Base-by-base conservation (phyloP, 2,329 filamentous ascomycete species). In the Fusarium anguioides region DNA sequence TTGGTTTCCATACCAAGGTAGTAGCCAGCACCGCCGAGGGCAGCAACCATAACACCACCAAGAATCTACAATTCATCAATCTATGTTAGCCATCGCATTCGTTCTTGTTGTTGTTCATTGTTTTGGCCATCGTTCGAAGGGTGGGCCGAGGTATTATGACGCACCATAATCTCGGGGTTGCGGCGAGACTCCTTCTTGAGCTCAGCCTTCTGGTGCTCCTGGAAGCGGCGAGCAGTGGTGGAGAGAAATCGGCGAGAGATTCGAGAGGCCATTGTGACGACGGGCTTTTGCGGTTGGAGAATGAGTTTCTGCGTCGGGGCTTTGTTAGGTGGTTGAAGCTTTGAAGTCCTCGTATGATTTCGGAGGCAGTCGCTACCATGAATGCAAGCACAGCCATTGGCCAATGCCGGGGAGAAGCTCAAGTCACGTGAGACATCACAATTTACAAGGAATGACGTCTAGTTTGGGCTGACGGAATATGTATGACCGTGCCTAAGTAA, bases 11-110 rank as follows among this genome's bases (percentile, higher is more conserved):
- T 86, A 92, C 91, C 91, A 75, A 96, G 92, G 83, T 94, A 93
- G 89, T 90, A 97, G 78, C 95, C 95, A 72, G 93, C 95, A 74
- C 96, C 89, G 76, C 90, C 89, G 77, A 97, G 91, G 75, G 93
- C 91, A 79, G 90, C 90, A 75, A 91, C 89, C 93, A 98, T 97
- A 79, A 98, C 90, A 77, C 89, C 92, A 69, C 94, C 87, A 71
- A 99, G 91, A 76, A 98, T 89, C 96, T 98, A 75, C 67, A 72
- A 41, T 49, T 44, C 39, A 58, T 41, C 53, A 41, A 54, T 53
- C 21, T 42, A 60, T 20, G 64, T 72, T 62, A 69, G 61, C 46
- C 56, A 59, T 62, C 51, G 37, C 27, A 44, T n/a, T 47, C 26
- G 51, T 41, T n/a, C n/a, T n/a, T 33, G 35, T 48, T 40, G 33